Evolutionary conservation across 1,284 basidiomycete genomes (phyloP).

Genomic region (Neolentinus lepideus): DNA sequence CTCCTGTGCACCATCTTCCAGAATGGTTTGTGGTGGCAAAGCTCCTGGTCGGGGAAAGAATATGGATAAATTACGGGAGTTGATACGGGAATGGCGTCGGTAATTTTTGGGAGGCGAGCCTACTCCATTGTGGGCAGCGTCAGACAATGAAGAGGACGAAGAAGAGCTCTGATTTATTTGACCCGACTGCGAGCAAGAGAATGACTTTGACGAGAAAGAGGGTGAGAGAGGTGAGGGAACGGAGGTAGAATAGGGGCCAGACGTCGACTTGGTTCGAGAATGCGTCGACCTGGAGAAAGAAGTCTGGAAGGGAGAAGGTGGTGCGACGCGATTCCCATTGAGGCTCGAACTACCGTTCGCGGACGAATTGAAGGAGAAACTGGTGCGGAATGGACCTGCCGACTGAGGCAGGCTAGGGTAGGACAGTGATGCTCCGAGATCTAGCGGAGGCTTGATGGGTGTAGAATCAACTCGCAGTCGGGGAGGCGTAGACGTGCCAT

Average conservation of each 20-base stretch:
- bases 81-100: constrained; percentile 66
- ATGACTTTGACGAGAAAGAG: constrained; percentile 31
- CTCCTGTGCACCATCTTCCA: constrained; percentile 59
- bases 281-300: constrained; percentile 38
- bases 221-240: constrained; percentile 41
- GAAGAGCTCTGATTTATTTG: constrained; percentile 14
- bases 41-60: constrained; percentile 85
- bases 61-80: constrained; percentile 85
- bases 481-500: constrained; percentile 7
- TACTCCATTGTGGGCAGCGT: constrained; percentile 11
- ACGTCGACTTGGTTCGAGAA: constrained; percentile 46
- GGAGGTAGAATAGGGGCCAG: constrained; percentile 46
- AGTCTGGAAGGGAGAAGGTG: constrained; percentile 42
- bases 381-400: constrained; percentile 31
- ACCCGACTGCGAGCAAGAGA: constrained; percentile 15
- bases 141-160: constrained; percentile 17
- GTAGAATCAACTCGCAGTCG: constrained; percentile 30
- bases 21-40: constrained; percentile 48
- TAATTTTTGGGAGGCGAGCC: constrained; percentile 26
- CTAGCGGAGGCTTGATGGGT: constrained; percentile 20
- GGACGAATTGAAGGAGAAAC: constrained; percentile 13
- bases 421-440: constrained; percentile 17
- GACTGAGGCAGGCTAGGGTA: constrained; percentile 27
- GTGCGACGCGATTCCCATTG: constrained; percentile 8
- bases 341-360: not conserved